These are phyloP conservation scores for Berberis vulgaris DNA, from an alignment of 164 flowering plant species.

Conservation along the genomic window DNA sequence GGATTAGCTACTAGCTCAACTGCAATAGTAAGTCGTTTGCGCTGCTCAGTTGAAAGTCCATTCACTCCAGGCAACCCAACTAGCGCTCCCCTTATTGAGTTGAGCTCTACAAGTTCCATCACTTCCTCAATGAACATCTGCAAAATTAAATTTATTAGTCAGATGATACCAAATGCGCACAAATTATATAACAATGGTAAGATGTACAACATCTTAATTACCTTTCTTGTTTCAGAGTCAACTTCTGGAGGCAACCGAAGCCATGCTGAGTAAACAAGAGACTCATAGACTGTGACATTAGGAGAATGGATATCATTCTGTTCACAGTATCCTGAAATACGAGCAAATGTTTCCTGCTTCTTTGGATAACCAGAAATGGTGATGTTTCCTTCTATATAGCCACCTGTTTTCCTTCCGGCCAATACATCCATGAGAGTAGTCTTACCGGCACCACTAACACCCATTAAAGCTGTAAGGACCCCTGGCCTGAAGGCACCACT, in stretches of 20 bases:
- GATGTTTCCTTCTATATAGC: slow-evolving; percentile 38
- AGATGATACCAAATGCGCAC: not conserved
- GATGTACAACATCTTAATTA: slow-evolving; percentile 1
- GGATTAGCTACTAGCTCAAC: slow-evolving; percentile 56
- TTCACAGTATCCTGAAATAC: slow-evolving; percentile 50
- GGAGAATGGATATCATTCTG: slow-evolving; percentile 55
- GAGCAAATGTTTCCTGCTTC: slow-evolving; percentile 48
- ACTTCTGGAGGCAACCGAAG: slow-evolving; percentile 42
- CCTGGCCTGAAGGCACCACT: slow-evolving; percentile 55
- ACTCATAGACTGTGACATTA: slow-evolving; percentile 43
- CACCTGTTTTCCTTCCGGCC: slow-evolving; percentile 49
- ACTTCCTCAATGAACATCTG: slow-evolving; percentile 52
- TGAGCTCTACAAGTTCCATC: slow-evolving; percentile 47
- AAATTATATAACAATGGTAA: not conserved
- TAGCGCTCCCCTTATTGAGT: slow-evolving; percentile 25
- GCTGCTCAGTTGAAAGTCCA: slow-evolving; percentile 51
- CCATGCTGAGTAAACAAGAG: slow-evolving; percentile 50
- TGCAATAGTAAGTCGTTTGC: slow-evolving; percentile 48
- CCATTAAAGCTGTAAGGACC: slow-evolving; percentile 53
- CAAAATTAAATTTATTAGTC: not conserved
- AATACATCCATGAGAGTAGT: slow-evolving; percentile 53
- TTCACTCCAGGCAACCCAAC: slow-evolving; percentile 43
- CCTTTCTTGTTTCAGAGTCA: slow-evolving; percentile 35
- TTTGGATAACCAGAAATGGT: slow-evolving; percentile 42
- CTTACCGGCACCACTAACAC: slow-evolving; percentile 62